Conservation (phyloP, 2,329 filamentous ascomycete species). For the Parastagonospora avenae region DNA sequence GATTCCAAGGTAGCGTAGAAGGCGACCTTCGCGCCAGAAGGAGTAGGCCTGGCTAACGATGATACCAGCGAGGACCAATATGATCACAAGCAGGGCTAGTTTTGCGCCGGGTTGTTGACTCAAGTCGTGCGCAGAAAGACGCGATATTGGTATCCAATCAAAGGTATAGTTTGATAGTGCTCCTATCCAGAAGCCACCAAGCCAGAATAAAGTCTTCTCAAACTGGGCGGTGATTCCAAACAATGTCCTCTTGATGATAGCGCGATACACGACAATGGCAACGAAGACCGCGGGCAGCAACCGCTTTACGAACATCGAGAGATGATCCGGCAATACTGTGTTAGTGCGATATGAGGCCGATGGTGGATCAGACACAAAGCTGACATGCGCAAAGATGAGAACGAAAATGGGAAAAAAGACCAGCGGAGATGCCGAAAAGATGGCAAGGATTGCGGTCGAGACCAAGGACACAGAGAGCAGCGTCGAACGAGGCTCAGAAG, state of each 20-base stretch:
- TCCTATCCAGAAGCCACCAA: slow-evolving; percentile 88
- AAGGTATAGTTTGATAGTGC: slow-evolving; percentile 94
- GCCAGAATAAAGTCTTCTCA: slow-evolving; percentile 87
- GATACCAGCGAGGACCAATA: slow-evolving; percentile 70
- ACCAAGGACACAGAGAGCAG: slow-evolving; percentile 77
- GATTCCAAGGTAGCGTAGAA: slow-evolving; percentile 76
- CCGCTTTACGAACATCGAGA: slow-evolving; percentile 70
- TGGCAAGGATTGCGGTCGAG: slow-evolving; percentile 73
- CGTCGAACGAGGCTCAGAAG: slow-evolving; percentile 75
- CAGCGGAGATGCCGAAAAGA: slow-evolving; percentile 76
- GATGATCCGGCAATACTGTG: slow-evolving; percentile 55
- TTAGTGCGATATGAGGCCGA: slow-evolving; percentile 58
- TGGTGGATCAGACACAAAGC: slow-evolving; percentile 85
- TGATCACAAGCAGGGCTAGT: slow-evolving; percentile 75
- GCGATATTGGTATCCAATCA: slow-evolving; percentile 87
- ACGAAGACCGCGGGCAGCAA: slow-evolving; percentile 86
- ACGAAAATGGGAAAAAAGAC: slow-evolving; percentile 84
- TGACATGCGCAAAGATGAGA: slow-evolving; percentile 84
- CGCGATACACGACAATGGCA: slow-evolving; percentile 82
- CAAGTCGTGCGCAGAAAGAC: slow-evolving; percentile 85
- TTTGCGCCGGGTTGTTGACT: slow-evolving; percentile 87
- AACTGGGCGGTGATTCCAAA: slow-evolving; percentile 75
- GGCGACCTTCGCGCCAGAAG: slow-evolving; percentile 81
- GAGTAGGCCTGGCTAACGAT: slow-evolving; percentile 79
- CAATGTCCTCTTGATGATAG: slow-evolving; percentile 76